These are phyloP conservation scores for Curvularia sp. DNA, from an alignment of 2,329 filamentous ascomycete genomes.

Conservation along the genomic window DNA sequence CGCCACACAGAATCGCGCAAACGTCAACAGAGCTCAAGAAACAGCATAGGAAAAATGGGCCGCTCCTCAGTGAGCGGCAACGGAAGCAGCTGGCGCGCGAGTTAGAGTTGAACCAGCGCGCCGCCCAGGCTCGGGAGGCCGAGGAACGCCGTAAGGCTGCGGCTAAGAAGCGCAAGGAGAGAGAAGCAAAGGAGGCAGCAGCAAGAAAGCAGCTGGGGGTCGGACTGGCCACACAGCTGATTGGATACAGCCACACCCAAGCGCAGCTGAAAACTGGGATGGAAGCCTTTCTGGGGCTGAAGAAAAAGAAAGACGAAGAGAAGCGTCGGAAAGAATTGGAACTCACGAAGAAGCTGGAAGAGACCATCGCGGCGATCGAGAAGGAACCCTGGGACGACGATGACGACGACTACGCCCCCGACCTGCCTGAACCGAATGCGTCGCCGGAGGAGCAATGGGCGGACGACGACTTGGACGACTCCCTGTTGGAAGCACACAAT, in stretches of 20 bases:
- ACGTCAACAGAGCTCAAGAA: slow-evolving; percentile 48
- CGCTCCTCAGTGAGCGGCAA: slow-evolving; percentile 35
- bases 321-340: slow-evolving; percentile 29
- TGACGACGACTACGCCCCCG: slow-evolving; percentile 14
- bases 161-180: slow-evolving; percentile 44
- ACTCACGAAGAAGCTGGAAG: slow-evolving; percentile 32
- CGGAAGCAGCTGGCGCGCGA: slow-evolving; percentile 43
- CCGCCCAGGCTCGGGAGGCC: slow-evolving; percentile 41
- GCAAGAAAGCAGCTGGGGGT: slow-evolving; percentile 41
- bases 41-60: slow-evolving; percentile 41
- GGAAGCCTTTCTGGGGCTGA: slow-evolving; percentile 46
- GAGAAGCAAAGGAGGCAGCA: slow-evolving; percentile 42
- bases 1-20: slow-evolving; percentile 39
- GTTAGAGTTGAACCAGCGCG: slow-evolving; percentile 44
- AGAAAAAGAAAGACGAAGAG: slow-evolving; percentile 34
- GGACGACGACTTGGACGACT: slow-evolving; percentile 45
- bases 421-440: slow-evolving; percentile 19
- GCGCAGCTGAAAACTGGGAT: slow-evolving; percentile 49
- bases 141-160: slow-evolving; percentile 40
- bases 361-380: slow-evolving; percentile 31
- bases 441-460: slow-evolving; percentile 27
- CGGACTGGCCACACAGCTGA: slow-evolving; percentile 49
- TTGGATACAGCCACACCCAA: slow-evolving; percentile 51
- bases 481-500: slow-evolving; percentile 41
- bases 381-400: slow-evolving; percentile 48